phyloP scores from a whole-genome alignment of 768 basidiomycete genomes.

The Epithele typhae region DNA sequence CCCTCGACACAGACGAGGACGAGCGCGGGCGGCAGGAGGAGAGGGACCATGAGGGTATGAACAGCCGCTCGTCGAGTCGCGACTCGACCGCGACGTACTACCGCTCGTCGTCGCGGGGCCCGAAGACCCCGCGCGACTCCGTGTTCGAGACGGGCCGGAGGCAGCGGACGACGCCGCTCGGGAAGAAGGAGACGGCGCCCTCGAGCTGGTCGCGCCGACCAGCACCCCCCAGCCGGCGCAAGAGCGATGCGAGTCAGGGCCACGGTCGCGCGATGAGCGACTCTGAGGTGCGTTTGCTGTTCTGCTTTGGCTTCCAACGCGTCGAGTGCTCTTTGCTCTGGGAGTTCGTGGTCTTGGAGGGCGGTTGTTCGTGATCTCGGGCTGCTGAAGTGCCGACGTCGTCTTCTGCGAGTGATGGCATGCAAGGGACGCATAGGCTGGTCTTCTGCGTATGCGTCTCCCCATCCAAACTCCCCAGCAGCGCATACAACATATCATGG shows the following conservation, averaged over 20 bases:
- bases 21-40: constrained; percentile 38
- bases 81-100: constrained; percentile 45
- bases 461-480: too few relatives aligned
- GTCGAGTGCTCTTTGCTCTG: background rate
- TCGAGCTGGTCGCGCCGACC: constrained; percentile 77
- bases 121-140: constrained; percentile 49
- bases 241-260: constrained; percentile 77
- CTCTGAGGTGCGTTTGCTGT: constrained; percentile 52
- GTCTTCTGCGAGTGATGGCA: too few relatives aligned
- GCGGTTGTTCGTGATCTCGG: too few relatives aligned
- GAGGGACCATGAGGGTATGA: constrained; percentile 28
- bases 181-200: constrained; percentile 45
- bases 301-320: too few relatives aligned
- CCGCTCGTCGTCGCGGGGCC: constrained; percentile 42
- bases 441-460: too few relatives aligned
- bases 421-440: too few relatives aligned
- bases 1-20: constrained; percentile 27
- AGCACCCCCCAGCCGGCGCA: constrained; percentile 63
- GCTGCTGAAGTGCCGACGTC: too few relatives aligned
- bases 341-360: background rate
- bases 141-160: constrained; percentile 67
- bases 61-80: constrained; percentile 55
- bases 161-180: constrained; percentile 67
- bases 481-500: too few relatives aligned
- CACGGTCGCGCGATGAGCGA: constrained; percentile 51